A percentile compares a stretch with the other conserved stretches of the same genome.
Conservation (phyloP, 805 yeast species). For the Debaryomyces prosopidis region DNA sequence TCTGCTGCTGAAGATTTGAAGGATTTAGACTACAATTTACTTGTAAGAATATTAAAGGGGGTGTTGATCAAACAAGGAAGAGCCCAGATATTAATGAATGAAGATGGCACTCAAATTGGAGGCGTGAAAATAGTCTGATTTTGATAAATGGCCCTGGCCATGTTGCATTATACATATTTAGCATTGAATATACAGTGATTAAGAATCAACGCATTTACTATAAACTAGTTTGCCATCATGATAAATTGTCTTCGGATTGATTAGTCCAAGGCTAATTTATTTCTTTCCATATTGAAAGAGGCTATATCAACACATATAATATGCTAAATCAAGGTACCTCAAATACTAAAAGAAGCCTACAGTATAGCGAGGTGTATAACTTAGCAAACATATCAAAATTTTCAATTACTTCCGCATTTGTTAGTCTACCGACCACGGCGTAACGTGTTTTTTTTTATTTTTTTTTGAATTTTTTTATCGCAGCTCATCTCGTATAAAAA, state of each 20-base stretch:
- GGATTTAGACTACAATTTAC: constrained; percentile 57
- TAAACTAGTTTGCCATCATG: neutral
- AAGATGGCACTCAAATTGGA: constrained; percentile 57
- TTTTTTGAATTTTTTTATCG: constrained; percentile 8
- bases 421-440: constrained; percentile 16
- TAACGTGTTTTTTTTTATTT: constrained; percentile 11
- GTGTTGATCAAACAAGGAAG: constrained; percentile 64
- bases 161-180: no score
- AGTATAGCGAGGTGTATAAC: constrained; percentile 19
- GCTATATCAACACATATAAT: neutral
- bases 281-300: neutral
- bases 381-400: constrained; percentile 15
- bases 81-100: constrained; percentile 72
- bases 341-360: neutral
- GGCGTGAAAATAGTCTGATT: constrained; percentile 71
- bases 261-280: neutral
- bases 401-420: constrained; percentile 12
- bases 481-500: constrained; percentile 6
- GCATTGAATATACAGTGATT: no score
- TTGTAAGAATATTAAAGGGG: constrained; percentile 53
- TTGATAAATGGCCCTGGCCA: constrained; percentile 18
- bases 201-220: no score
- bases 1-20: constrained; percentile 58
- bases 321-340: constrained; percentile 9
- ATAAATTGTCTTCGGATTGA: neutral